phyloP scores from a whole-genome alignment of 208 protist species.

The Trichomonas gallinae region DNA sequence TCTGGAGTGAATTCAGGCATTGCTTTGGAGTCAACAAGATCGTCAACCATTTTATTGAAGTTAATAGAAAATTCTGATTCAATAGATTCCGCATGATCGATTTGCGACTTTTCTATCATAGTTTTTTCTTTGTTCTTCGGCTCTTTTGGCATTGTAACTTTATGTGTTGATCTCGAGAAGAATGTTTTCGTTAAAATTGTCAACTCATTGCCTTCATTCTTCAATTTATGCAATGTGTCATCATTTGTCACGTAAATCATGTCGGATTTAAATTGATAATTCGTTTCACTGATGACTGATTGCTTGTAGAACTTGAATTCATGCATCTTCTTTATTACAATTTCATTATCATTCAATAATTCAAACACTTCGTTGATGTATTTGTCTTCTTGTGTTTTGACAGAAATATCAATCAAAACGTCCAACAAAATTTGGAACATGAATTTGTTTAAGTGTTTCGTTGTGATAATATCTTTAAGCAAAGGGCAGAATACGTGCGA shows the following conservation, averaged over 20 bases:
- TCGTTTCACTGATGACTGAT: not conserved
- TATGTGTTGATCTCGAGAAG: not conserved
- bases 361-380: not conserved
- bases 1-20: not conserved
- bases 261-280: not conserved
- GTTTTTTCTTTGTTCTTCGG: not conserved
- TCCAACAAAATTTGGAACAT: not conserved
- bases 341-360: not conserved
- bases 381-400: not conserved
- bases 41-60: not conserved
- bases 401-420: not conserved
- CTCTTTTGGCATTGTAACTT: not conserved
- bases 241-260: not conserved
- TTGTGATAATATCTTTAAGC: not conserved
- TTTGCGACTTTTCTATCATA: not conserved
- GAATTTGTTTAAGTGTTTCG: not conserved
- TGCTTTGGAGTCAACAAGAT: not conserved
- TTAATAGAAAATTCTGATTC: not conserved
- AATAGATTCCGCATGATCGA: not conserved
- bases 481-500: not conserved
- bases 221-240: not conserved
- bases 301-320: not conserved
- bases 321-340: not conserved
- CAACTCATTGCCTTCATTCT: not conserved
- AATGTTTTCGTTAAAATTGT: not conserved